Percentiles rank a stretch among this genome's conserved stretches.
These are phyloP conservation scores for Neofusicoccum kwambonambiense DNA, from an alignment of 2,329 filamentous ascomycete species.

Conservation along the genomic window DNA sequence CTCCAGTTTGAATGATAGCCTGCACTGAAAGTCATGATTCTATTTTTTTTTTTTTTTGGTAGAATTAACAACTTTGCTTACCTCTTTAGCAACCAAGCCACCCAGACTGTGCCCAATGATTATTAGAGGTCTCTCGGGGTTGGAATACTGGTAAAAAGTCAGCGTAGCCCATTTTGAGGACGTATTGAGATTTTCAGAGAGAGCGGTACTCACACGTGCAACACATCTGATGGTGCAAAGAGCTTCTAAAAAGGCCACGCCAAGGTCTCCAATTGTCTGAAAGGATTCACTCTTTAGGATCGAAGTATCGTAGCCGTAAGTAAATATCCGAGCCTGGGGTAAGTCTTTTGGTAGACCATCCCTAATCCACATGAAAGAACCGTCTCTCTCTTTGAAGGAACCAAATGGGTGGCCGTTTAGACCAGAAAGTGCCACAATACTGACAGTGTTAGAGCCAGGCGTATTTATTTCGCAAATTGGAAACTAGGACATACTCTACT, in stretches of 20 bases:
- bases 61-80: neutral
- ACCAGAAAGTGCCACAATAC: neutral
- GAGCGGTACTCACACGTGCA: too few relatives aligned
- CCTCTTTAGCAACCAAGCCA: neutral
- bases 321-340: neutral
- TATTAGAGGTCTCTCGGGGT: neutral
- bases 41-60: too few relatives aligned
- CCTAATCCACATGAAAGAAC: neutral
- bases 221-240: too few relatives aligned
- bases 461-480: too few relatives aligned
- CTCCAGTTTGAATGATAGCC: neutral
- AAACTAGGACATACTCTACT: too few relatives aligned
- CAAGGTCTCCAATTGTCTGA: too few relatives aligned
- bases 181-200: too few relatives aligned
- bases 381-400: neutral
- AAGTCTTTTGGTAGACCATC: neutral
- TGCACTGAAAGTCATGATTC: neutral
- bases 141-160: neutral
- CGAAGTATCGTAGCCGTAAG: neutral
- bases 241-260: too few relatives aligned
- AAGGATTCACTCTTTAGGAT: neutral
- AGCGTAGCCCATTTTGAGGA: too few relatives aligned
- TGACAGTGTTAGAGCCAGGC: neutral
- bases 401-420: neutral
- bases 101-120: neutral